Evolutionary conservation across 2,329 filamentous ascomycete genomes (phyloP).

Genomic region (Verticillium alfalfae): DNA sequence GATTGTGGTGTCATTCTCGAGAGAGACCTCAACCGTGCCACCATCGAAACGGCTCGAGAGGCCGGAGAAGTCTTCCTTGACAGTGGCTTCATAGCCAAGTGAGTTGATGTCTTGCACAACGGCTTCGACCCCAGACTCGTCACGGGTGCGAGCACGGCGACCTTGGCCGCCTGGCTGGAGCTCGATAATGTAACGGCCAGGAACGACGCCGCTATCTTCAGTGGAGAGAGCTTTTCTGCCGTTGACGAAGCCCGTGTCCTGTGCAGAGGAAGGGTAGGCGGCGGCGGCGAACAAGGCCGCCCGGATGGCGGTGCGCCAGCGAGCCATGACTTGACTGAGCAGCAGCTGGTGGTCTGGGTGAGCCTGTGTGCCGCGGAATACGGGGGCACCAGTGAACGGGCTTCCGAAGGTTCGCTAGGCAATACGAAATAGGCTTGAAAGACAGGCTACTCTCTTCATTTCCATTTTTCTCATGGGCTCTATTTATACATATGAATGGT

Average conservation of each 20-base stretch:
- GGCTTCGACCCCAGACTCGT: slow-evolving; percentile 2
- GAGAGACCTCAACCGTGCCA: slow-evolving; percentile 5
- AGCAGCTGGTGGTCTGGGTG: background rate
- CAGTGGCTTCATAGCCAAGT: slow-evolving; percentile 5
- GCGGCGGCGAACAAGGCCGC: background rate
- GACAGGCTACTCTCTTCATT: background rate
- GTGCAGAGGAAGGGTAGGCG: background rate
- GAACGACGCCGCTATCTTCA: background rate
- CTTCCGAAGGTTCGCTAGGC: background rate
- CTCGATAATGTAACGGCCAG: slow-evolving; percentile 8
- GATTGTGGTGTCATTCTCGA: slow-evolving; percentile 1
- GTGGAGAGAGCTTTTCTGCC: slow-evolving; percentile 1
- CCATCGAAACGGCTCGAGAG: slow-evolving; percentile 8
- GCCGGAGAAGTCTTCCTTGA: slow-evolving; percentile 7
- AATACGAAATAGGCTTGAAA: background rate
- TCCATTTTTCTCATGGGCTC: background rate
- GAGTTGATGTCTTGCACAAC: slow-evolving; percentile 5
- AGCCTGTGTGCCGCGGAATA: background rate
- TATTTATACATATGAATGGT: background rate
- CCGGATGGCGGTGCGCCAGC: background rate
- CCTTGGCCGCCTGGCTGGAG: background rate
- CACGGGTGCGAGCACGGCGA: background rate
- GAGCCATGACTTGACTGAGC: slow-evolving; percentile 1
- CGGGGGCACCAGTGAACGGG: background rate
- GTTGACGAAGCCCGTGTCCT: slow-evolving; percentile 1